Conservation (phyloP, 1,284 basidiomycete genomes). For the Ceraceosorus bombacis region DNA sequence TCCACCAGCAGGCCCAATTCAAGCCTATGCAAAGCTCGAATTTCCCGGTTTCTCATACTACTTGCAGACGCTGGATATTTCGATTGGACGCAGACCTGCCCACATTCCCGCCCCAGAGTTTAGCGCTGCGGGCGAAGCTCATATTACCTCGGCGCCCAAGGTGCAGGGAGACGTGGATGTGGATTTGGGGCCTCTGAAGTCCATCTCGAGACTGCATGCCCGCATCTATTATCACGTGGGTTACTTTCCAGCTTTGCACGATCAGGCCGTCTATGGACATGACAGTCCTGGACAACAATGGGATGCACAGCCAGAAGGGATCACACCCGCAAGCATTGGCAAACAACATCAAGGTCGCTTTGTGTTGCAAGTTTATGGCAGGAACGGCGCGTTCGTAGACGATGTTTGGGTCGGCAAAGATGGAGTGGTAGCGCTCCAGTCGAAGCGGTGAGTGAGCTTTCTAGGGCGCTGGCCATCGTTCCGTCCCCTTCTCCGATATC, state of each 20-base stretch:
- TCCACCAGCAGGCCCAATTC: constrained; percentile 53
- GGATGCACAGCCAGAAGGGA: not conserved
- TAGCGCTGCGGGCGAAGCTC: constrained; percentile 7
- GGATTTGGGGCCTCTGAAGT: constrained; percentile 92
- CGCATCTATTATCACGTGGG: constrained; percentile 62
- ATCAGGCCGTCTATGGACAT: constrained; percentile 5
- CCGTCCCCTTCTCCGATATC: no score
- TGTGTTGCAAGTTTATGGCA: constrained; percentile 80
- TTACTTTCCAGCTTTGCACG: constrained; percentile 10
- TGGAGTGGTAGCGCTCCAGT: constrained; percentile 58
- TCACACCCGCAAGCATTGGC: not conserved
- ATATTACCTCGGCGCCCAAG: constrained; percentile 29
- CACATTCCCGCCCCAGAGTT: constrained; percentile 21
- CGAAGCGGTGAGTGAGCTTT: constrained; percentile 20
- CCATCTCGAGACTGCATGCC: constrained; percentile 89
- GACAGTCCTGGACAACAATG: not conserved
- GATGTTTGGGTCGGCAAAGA: constrained; percentile 87
- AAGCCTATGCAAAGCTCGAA: constrained; percentile 84
- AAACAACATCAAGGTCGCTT: constrained; percentile 60
- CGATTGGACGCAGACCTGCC: constrained; percentile 58
- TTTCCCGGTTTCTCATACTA: constrained; percentile 84
- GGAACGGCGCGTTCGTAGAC: constrained; percentile 97
- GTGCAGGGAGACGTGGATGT: constrained; percentile 59
- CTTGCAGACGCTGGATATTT: constrained; percentile 67
- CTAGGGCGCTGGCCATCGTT: not conserved